Conservation (phyloP, 1,284 basidiomycete species). For the Volvariella volvacea region DNA sequence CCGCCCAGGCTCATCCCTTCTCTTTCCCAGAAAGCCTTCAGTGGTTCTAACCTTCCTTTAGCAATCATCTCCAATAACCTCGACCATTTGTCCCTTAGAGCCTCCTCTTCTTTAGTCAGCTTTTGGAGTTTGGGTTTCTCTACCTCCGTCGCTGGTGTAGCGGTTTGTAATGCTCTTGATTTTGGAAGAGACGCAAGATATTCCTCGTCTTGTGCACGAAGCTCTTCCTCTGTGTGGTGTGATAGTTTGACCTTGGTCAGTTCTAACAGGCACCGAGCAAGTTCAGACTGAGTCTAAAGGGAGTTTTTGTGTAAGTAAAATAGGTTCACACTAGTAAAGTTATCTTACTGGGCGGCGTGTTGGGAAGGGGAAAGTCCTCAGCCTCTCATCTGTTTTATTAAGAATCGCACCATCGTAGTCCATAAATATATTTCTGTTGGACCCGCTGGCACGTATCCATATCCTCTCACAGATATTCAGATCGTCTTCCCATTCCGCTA, state of each 20-base stretch:
- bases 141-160: constrained; percentile 22
- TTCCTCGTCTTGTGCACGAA: constrained; percentile 81
- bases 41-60: constrained; percentile 78
- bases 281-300: constrained; percentile 81
- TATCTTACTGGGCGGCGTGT: constrained; percentile 80
- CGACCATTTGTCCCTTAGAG: constrained; percentile 68
- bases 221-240: constrained; percentile 79
- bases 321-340: not conserved
- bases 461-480: constrained; percentile 78
- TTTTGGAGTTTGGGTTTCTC: constrained; percentile 49
- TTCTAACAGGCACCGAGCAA: constrained; percentile 83
- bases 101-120: constrained; percentile 74
- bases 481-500: constrained; percentile 82
- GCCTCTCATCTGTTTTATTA: constrained; percentile 60
- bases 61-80: constrained; percentile 84
- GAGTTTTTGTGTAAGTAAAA: constrained; percentile 1
- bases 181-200: constrained; percentile 84
- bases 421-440: constrained; percentile 83
- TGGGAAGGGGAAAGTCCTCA: constrained; percentile 90
- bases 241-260: constrained; percentile 83
- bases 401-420: constrained; percentile 67
- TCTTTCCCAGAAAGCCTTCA: constrained; percentile 79
- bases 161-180: constrained; percentile 44
- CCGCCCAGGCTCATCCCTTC: constrained; percentile 57
- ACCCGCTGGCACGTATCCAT: constrained; percentile 82